Conservation (phyloP, 495 filamentous ascomycete genomes). For the Talaromyces nanjingensis region DNA sequence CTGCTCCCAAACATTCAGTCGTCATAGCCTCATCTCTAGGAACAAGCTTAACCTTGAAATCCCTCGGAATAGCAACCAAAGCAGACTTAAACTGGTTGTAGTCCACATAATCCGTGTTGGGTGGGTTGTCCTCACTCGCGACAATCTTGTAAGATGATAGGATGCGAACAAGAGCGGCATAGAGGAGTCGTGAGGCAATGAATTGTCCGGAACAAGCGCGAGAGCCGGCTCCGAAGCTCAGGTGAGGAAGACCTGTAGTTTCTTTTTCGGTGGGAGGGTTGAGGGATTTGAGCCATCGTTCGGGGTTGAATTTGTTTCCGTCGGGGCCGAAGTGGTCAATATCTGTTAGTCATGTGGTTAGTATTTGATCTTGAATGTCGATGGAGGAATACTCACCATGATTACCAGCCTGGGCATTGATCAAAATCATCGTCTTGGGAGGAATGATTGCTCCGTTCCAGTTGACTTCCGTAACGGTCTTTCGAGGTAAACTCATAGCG, state of each 20-base stretch:
- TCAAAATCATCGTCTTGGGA: constrained; percentile 46
- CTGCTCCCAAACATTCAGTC: constrained; percentile 27
- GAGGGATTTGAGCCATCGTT: constrained; percentile 40
- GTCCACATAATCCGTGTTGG: constrained; percentile 51
- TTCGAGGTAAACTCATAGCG: constrained; percentile 46
- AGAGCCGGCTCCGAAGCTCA: constrained; percentile 48
- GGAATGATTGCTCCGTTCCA: constrained; percentile 52
- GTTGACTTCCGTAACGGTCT: constrained; percentile 43
- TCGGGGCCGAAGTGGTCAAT: constrained; percentile 42
- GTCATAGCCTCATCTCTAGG: constrained; percentile 30
- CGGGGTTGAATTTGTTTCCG: constrained; percentile 45
- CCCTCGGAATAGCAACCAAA: constrained; percentile 46
- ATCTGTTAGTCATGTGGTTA: constrained; percentile 23
- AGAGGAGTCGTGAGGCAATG: constrained; percentile 45
- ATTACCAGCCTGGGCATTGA: constrained; percentile 52
- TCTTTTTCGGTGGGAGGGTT: constrained; percentile 30
- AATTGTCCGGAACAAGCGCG: constrained; percentile 46
- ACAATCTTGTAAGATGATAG: constrained; percentile 44
- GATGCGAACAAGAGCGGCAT: constrained; percentile 41
- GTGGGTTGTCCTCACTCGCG: constrained; percentile 38
- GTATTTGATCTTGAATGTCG: not conserved
- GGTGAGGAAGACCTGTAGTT: constrained; percentile 29
- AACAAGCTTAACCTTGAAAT: constrained; percentile 46
- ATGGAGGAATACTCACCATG: constrained; percentile 34
- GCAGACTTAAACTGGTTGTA: constrained; percentile 51